These are phyloP conservation scores for Tolypocladium paradoxum DNA, from an alignment of 2,329 filamentous ascomycete genomes.

Conservation along the genomic window DNA sequence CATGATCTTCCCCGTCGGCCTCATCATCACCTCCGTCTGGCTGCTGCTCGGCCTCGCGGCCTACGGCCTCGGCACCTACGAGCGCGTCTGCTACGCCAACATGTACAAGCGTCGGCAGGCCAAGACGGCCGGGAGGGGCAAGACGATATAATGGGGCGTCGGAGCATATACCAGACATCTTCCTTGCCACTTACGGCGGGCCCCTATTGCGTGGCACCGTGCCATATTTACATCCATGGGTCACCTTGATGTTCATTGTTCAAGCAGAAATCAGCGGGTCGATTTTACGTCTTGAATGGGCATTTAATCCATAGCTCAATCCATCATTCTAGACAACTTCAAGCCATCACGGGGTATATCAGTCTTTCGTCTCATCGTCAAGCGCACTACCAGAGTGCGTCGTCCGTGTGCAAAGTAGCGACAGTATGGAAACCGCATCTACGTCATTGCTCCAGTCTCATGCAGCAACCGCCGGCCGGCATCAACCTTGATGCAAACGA, in stretches of 20 bases:
- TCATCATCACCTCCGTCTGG: conserved; percentile 58
- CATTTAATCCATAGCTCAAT: not conserved
- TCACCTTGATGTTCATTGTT: not conserved
- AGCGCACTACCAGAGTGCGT: not conserved
- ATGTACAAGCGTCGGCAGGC: conserved; percentile 36
- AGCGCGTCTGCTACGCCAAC: conserved; percentile 56
- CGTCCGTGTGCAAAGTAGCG: not conserved
- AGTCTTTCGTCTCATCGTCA: not conserved
- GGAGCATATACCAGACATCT: not conserved
- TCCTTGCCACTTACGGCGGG: not conserved
- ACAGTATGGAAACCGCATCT: not conserved
- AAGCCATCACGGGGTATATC: not conserved
- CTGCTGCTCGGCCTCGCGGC: conserved; percentile 42
- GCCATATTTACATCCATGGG: not conserved
- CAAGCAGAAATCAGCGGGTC: not conserved
- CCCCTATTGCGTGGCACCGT: not conserved
- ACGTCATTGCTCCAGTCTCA: not conserved
- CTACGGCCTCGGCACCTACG: conserved; percentile 54
- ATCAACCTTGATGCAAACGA: not conserved
- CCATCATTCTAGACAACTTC: not conserved
- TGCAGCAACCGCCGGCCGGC: not conserved
- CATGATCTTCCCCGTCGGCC: conserved; percentile 58
- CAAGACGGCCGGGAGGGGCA: not conserved
- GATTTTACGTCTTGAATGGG: not conserved
- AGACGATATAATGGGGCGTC: not conserved